phyloP scores from a whole-genome alignment of 768 basidiomycete genomes.

The Leccinum truebloodii region DNA sequence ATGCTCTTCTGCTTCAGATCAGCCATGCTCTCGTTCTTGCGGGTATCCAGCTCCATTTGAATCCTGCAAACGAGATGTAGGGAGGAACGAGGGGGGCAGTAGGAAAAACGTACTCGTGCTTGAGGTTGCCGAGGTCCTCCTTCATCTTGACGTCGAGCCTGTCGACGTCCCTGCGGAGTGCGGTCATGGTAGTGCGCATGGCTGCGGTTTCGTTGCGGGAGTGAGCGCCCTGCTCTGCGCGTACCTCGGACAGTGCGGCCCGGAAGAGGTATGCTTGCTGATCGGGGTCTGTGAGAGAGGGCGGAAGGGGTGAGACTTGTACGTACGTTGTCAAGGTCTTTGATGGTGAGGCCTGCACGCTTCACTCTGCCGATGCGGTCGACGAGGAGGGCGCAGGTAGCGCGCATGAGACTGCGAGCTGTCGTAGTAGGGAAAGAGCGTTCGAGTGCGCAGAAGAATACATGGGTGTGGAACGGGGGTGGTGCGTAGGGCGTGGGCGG shows the following conservation, averaged over 20 bases:
- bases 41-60: conserved; percentile 93
- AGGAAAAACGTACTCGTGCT: conserved; percentile 76
- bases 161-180: conserved; percentile 86
- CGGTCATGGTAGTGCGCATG: conserved; percentile 74
- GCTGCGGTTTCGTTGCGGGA: conserved; percentile 83
- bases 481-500: conserved; percentile 44
- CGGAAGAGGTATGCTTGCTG: conserved; percentile 96
- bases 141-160: conserved; percentile 87
- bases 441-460: conserved; percentile 71
- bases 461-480: conserved; percentile 84
- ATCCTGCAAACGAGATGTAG: conserved; percentile 50
- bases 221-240: conserved; percentile 80
- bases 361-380: conserved; percentile 72
- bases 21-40: conserved; percentile 86
- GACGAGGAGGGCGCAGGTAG: conserved; percentile 76
- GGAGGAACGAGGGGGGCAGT: not conserved
- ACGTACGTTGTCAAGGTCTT: conserved; percentile 82
- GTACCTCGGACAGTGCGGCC: conserved; percentile 88
- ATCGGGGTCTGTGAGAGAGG: not conserved
- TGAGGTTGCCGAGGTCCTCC: conserved; percentile 84
- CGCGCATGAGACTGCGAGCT: conserved; percentile 80
- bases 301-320: not conserved
- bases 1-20: conserved; percentile 87
- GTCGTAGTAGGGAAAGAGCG: conserved; percentile 72
- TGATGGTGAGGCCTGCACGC: conserved; percentile 67